A percentile compares a stretch with the other conserved stretches of the same genome.
These are phyloP conservation scores for Pleurotus salmoneostramineus DNA, from an alignment of 768 basidiomycete genomes.

Conservation along the genomic window DNA sequence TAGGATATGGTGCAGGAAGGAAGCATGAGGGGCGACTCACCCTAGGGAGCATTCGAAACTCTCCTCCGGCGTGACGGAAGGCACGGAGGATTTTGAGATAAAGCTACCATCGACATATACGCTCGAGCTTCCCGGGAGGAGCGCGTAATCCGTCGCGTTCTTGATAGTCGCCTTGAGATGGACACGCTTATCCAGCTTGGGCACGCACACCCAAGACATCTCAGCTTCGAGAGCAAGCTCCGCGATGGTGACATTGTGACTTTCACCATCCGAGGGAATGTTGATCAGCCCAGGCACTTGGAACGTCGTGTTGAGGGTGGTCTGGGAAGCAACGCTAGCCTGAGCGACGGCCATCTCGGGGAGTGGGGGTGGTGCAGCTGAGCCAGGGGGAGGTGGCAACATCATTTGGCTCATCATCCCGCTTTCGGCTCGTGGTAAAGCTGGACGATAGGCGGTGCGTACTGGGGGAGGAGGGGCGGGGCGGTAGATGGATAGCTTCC, in stretches of 20 bases:
- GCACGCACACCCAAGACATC: slow-evolving; percentile 40
- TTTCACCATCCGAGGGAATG: slow-evolving; percentile 34
- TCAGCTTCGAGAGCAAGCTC: slow-evolving; percentile 30
- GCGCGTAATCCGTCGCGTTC: slow-evolving; percentile 50
- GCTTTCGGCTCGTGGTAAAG: background rate
- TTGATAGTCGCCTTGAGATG: slow-evolving; percentile 46
- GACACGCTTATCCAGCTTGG: slow-evolving; percentile 31
- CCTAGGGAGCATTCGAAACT: slow-evolving; percentile 43
- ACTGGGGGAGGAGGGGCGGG: background rate
- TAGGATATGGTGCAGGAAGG: background rate
- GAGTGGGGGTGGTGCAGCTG: background rate
- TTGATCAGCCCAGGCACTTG: slow-evolving; percentile 35
- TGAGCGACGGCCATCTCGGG: background rate
- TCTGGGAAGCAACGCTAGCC: slow-evolving; percentile 27
- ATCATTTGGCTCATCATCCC: background rate
- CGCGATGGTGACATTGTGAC: slow-evolving; percentile 38
- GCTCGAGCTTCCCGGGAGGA: slow-evolving; percentile 43
- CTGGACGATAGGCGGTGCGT: background rate
- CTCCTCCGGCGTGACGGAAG: slow-evolving; percentile 37
- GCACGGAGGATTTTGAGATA: slow-evolving; percentile 42
- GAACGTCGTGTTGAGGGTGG: slow-evolving; percentile 36
- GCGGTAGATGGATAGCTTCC: slow-evolving; percentile 21
- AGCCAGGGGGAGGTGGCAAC: background rate
- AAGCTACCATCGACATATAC: slow-evolving; percentile 57
- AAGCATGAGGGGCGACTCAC: slow-evolving; percentile 20